phyloP scores from a whole-genome alignment of 1,284 basidiomycete species.

The Fereydounia khargensis region DNA sequence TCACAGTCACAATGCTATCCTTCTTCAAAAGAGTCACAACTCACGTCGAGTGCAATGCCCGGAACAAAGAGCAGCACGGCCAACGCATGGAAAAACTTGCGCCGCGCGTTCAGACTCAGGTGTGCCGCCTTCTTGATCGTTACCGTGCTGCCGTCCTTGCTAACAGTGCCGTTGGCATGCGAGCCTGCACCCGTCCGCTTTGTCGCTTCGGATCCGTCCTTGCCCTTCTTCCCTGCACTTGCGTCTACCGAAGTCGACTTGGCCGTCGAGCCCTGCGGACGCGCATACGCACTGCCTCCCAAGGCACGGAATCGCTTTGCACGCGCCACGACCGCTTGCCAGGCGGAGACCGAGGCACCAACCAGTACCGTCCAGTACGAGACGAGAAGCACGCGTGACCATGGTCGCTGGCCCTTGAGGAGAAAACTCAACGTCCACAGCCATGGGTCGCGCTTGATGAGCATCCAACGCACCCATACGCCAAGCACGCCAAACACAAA shows the following conservation, averaged over 20 bases:
- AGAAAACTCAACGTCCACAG: constrained; percentile 69
- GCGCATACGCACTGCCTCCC: neutral
- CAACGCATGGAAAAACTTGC: constrained; percentile 95
- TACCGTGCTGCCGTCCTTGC: constrained; percentile 26
- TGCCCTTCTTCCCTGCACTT: constrained; percentile 1
- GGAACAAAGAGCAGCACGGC: constrained; percentile 95
- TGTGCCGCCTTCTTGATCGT: constrained; percentile 37
- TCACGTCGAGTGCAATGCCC: constrained; percentile 84
- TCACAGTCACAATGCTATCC: too few species aligned
- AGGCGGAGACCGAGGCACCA: constrained; percentile 80
- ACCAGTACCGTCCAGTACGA: constrained; percentile 82
- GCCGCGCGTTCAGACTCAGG: constrained; percentile 82
- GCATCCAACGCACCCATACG: constrained; percentile 85
- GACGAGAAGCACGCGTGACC: constrained; percentile 78
- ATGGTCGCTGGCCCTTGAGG: constrained; percentile 71
- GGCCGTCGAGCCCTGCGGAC: too few species aligned
- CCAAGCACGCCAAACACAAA: constrained; percentile 85
- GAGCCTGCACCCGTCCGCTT: too few species aligned
- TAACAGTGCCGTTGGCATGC: constrained; percentile 10
- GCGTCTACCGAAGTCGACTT: too few species aligned
- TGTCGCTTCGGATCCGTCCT: constrained; percentile 6
- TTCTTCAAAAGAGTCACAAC: too few species aligned
- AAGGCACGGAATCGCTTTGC: constrained; percentile 35
- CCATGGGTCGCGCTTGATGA: constrained; percentile 83
- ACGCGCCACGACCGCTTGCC: constrained; percentile 64